Percentiles rank a stretch among this genome's conserved stretches.
Conservation (phyloP, 768 basidiomycete genomes). For the Tricholoma terreum region DNA sequence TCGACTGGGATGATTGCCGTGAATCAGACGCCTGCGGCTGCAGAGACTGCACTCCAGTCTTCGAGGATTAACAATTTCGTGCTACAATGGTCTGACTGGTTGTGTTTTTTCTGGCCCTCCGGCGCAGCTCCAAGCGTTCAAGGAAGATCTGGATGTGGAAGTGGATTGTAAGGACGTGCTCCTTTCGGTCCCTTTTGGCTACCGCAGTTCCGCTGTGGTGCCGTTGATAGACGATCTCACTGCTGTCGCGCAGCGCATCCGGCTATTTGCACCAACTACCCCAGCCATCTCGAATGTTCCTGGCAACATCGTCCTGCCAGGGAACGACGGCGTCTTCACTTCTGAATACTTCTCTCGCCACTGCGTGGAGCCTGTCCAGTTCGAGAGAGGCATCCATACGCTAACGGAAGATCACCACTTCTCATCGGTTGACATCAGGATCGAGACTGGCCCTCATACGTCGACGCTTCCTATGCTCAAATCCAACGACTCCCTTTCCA, state of each 20-base stretch:
- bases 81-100: conserved; percentile 57
- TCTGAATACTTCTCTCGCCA: conserved; percentile 56
- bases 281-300: conserved; percentile 62
- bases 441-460: conserved; percentile 68
- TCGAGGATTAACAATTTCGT: conserved; percentile 48
- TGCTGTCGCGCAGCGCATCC: conserved; percentile 33
- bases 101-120: conserved; percentile 60
- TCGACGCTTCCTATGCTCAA: conserved; percentile 56
- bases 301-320: conserved; percentile 51
- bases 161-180: conserved; percentile 37
- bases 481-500: conserved; percentile 31
- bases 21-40: conserved; percentile 30
- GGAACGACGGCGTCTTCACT: conserved; percentile 46
- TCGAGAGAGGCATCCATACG: conserved; percentile 45
- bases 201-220: conserved; percentile 64
- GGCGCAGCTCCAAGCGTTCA: conserved; percentile 39
- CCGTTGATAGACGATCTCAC: conserved; percentile 50
- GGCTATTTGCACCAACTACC: conserved; percentile 46
- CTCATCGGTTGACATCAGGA: conserved; percentile 42
- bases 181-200: conserved; percentile 58
- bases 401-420: conserved; percentile 29
- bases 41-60: conserved; percentile 34
- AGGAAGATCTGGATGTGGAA: conserved; percentile 34
- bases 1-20: conserved; percentile 64
- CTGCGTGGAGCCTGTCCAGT: conserved; percentile 55